These are phyloP conservation scores for Corylus heterophylla DNA, from an alignment of 306 rosid genomes.

Conservation along the genomic window DNA sequence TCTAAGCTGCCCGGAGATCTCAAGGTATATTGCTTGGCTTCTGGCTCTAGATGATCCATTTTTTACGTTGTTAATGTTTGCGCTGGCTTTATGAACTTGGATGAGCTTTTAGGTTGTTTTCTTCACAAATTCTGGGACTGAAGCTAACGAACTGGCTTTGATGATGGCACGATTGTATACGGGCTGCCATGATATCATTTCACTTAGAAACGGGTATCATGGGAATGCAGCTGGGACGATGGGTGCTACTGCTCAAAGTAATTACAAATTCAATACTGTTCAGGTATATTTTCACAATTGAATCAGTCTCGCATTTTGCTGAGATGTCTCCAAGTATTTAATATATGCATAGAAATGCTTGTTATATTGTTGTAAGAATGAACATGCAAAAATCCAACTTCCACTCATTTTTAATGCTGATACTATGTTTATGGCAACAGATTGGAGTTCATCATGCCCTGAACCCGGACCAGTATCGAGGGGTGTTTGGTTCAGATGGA, in stretches of 20 bases:
- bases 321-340: neutral
- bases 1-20: conserved; percentile 42
- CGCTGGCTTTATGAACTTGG: neutral
- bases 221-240: conserved; percentile 51
- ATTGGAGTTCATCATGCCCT: conserved; percentile 49
- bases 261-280: conserved; percentile 44
- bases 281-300: conserved; percentile 31
- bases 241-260: conserved; percentile 42
- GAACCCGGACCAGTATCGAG: conserved; percentile 50
- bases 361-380: neutral
- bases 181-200: conserved; percentile 45
- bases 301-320: conserved; percentile 17
- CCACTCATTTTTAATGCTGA: neutral
- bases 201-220: conserved; percentile 53
- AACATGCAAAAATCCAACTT: neutral
- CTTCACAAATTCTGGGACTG: conserved; percentile 58
- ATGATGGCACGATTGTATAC: conserved; percentile 47
- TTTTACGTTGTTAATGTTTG: neutral
- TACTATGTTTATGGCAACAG: conserved; percentile 30
- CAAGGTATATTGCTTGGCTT: conserved; percentile 29
- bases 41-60: neutral
- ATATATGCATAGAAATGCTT: neutral
- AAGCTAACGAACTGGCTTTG: conserved; percentile 51
- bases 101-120: conserved; percentile 36
- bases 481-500: conserved; percentile 48